Percentiles rank a stretch among this genome's conserved stretches.
Evolutionary conservation across 2,329 filamentous ascomycete species (phyloP).

Genomic region (Teratosphaeria destructans): DNA sequence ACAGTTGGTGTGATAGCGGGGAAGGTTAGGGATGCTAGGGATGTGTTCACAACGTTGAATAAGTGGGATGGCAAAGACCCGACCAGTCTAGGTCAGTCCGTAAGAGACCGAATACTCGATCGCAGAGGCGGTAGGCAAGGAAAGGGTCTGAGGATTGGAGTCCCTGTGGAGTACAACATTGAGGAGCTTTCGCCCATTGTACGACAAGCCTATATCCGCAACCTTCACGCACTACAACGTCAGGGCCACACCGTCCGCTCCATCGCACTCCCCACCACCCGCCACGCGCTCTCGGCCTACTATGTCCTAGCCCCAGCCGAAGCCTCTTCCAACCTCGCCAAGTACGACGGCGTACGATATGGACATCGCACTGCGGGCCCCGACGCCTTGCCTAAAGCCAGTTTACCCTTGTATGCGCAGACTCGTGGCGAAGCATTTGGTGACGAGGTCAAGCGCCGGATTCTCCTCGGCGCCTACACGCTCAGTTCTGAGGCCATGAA

Average conservation of each 20-base stretch:
- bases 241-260: constrained; percentile 63
- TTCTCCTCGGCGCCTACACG: constrained; percentile 81
- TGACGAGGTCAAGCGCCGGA: constrained; percentile 72
- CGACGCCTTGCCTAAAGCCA: constrained; percentile 31
- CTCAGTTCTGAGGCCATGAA: constrained; percentile 84
- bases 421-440: constrained; percentile 70
- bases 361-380: constrained; percentile 50
- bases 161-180: constrained; percentile 76
- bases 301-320: constrained; percentile 93
- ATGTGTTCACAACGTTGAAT: constrained; percentile 40
- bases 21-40: constrained; percentile 38
- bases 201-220: constrained; percentile 56
- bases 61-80: constrained; percentile 62
- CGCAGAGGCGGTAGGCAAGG: not conserved
- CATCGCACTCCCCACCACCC: constrained; percentile 73
- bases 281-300: constrained; percentile 80
- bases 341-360: constrained; percentile 95
- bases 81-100: constrained; percentile 52
- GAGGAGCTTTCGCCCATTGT: constrained; percentile 63
- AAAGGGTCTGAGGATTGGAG: constrained; percentile 41
- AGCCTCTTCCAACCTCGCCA: constrained; percentile 89
- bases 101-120: constrained; percentile 40
- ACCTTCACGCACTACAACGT: constrained; percentile 48
- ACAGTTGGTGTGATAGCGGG: constrained; percentile 69
- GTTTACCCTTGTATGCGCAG: constrained; percentile 53